Evolutionary conservation across 2,329 filamentous ascomycete genomes (phyloP), one percentile per base, ranked within the genome.

Genomic region (Xylaria sp.): DNA sequence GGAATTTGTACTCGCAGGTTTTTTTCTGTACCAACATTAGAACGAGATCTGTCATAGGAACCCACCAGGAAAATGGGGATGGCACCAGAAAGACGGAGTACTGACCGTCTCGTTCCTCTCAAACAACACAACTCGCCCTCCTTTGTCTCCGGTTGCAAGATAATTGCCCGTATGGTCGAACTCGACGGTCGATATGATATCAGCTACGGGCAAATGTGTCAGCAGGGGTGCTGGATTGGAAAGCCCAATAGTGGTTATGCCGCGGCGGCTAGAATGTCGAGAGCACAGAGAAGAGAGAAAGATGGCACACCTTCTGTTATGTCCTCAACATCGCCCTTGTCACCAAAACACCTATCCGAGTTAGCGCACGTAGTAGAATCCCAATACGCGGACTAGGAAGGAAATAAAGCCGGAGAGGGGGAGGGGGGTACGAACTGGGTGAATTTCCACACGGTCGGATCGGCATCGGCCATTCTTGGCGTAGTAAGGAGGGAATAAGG

Each of bases 1-100:
- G 95, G 78, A 99, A 99, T 79, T 98, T 99, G 85, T 99, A 99
- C 80, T 99, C 95, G 87, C 95, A 99, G 52, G 95, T 98, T 87
- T 98, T 99, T 88, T 99, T 98, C 93, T 97, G 74, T 64, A 57
- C 33, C 3, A 21, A 41, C 3, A 61, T 70, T 58, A 70, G 67
- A 54, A 19, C 7, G 33, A n/a, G n/a, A 31, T 17, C 11, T n/a
- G 5, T n/a, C 4, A n/a, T 40, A 47, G 21, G 27, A 33, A 56
- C 17, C 21, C 8, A 21, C n/a, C 4, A 49, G 31, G 43, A 8
- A 27, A 3, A n/a, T 47, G 11, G 21, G n/a, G 35, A 13, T 48
- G 31, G 29, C 17, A 33, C 15, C 21, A 27, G 7, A 19, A 4
- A 35, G 37, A 25, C 17, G 52, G 47, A 43, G 43, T 62, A 80